Conservation (phyloP, 129 eudicot genomes). For the Gnaphalium uliginosum region DNA sequence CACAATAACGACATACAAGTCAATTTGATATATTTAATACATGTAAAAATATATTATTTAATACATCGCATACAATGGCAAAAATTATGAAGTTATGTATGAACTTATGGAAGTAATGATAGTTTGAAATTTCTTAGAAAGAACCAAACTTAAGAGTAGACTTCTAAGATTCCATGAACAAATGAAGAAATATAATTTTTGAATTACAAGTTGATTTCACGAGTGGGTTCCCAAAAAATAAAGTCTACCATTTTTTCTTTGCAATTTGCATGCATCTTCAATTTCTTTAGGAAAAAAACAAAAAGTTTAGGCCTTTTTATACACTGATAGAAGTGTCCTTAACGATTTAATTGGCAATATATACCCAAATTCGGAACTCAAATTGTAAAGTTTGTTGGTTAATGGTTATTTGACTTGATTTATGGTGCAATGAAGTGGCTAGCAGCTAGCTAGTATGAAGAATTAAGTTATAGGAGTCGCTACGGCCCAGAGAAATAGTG, state of each 20-base stretch:
- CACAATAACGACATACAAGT: neutral
- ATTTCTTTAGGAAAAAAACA: too few relatives aligned
- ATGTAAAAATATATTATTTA: too few relatives aligned
- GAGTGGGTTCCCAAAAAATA: constrained; percentile 8
- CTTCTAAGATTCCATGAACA: constrained; percentile 25
- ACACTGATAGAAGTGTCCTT: too few relatives aligned
- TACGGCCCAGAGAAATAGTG: neutral
- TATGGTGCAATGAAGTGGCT: too few relatives aligned
- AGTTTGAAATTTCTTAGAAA: constrained; percentile 2
- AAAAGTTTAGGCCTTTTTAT: too few relatives aligned
- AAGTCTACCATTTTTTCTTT: neutral
- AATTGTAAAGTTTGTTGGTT: neutral
- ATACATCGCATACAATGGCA: neutral
- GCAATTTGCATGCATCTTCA: neutral
- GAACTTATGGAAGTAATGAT: neutral
- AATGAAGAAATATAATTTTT: constrained; percentile 7
- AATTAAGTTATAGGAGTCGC: too few relatives aligned
- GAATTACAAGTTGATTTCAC: neutral
- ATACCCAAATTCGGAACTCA: too few relatives aligned
- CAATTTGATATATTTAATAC: too few relatives aligned
- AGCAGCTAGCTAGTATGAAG: too few relatives aligned
- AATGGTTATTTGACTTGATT: neutral
- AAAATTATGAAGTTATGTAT: too few relatives aligned
- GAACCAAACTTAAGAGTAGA: constrained; percentile 19
- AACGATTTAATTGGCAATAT: too few relatives aligned